Base-by-base conservation (phyloP, 176 grass and related monocot species). In the Rhipidocladum racemiflorum region DNA sequence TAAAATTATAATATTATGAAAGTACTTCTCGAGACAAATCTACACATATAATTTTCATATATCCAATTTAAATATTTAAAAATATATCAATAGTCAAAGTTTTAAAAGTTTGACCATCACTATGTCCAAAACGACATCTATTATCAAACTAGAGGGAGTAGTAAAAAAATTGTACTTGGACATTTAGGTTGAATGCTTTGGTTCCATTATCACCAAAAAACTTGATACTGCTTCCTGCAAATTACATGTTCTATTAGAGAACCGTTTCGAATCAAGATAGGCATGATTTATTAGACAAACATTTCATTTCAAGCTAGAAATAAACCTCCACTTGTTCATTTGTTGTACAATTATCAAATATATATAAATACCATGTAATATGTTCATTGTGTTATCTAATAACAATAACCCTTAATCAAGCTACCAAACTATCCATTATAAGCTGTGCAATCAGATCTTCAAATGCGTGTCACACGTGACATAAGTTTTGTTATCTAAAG, bases 171-270 rank as follows among this genome's bases (percentile, higher is more conserved):
- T n/a, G 44, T 87, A 94, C 90, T 53, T 88, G 35, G 84, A 89
- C 61, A 90, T 81, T 87, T 94, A 84, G 1, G 78, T 51, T 53
- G 86, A 92, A 87, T 91, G 88, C 16, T 89, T 87, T 51, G 92
- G 57, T 68, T 92, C 90, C 92, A 94, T 97, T 90, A 69, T 69
- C 36, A 61, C 45, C 28, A 74, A 69, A 80, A 50, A 85, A 50
- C 18, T 77, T 71, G 35, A 65, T 68, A 66, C 10, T 35, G 13
- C 21, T 67, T 82, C 72, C 76, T 92, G 67, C 17, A 78, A 74
- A 65, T 73, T 61, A 38, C 32, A 68, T 67, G 12, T 64, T 36
- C 59, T 40, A 69, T 81, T 65, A 63, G 65, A 71, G 16, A 78
- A 78, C 36, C 8, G 80, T 35, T 45, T 71, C 10, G 57, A 73